Base-by-base conservation (phyloP, 129 eudicot species). In the Flaveria brownii region DNA sequence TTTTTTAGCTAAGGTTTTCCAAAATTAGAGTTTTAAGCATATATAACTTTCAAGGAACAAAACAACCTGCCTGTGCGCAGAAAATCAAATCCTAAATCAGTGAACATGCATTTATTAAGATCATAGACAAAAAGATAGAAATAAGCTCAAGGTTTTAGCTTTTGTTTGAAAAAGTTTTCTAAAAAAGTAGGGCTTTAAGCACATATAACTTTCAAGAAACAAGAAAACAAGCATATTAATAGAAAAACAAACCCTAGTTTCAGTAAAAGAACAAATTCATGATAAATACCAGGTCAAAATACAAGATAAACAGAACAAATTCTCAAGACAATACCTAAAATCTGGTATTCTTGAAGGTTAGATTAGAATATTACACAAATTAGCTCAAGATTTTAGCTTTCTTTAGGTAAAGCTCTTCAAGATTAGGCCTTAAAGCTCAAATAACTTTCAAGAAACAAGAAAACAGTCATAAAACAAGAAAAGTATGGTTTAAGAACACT, bases 301-400 rank as follows among this genome's bases (percentile, higher is more conserved):
- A 59, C n/a, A 60, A 26, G 59, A 26, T 8, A 66, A 41, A 22
- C 55, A 59, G 25, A 30, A 62, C 12, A 71, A 70, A 30, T 33
- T 17, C 12, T 30, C 70, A 16, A 70, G 12, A 25, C 16, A 33
- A 39, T 9, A 68, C 33, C 74, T 30, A 55, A 68, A 41, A 23
- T 20, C 25, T 41, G 8, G 66, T 56, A 3, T 51, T 23, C 25
- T 36, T 11, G 45, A 36, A 66, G 50, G 28, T 26, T 62, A 54
- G 9, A 30, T 66, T 28, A 51, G 13, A 57, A 41, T 56, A 59
- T 10, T 6, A n/a, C 10, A 55, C 66, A 71, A 79, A 41, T n/a
- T 9, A 57, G 67, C 10, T 77, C 42, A 47, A 78, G 42, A 45
- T 70, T 78, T n/a, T n/a, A 62, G 28, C 60, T 62, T 79, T 73